Base-by-base conservation (phyloP, 164 flowering plant species). In the Echeveria elegans region DNA sequence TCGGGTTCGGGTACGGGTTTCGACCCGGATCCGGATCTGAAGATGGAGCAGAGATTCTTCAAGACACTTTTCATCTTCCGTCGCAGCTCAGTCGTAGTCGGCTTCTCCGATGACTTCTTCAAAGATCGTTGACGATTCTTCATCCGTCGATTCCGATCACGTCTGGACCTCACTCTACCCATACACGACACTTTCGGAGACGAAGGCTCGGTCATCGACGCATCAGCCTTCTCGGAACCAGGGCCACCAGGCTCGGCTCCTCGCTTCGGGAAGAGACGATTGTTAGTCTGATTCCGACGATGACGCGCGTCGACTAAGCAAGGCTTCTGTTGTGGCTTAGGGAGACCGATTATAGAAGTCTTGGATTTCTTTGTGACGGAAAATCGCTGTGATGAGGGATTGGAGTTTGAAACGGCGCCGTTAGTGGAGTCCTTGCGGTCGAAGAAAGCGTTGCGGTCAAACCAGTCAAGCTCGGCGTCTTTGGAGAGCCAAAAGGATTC, bases 101-200 rank as follows among this genome's bases (percentile, higher is more conserved):
- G 53, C 48, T 58, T 56, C 26, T 32, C 70, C 18, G 70, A 26
- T 6, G 28, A 18, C 6, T 16, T 14, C 41, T 26, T 41, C 37
- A 45, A 41, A 34, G 70, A 68, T 5, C 31, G 48, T 40, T 58
- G 34, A 12, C 70, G 70, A 30, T 58, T 68, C 52, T 37, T 58
- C 21, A 40, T 6, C 29, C 81, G 58, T 4, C 77, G 74, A 21
- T 66, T 72, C n/a, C 82, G 73, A 15, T 77, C 81, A 34, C 77
- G 72, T 78, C 79, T 85, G 26, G 97, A 84, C 72, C 86, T 74
- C 50, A 89, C 96, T 48, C 93, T 69, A 14, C 96, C 96, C 65
- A 89, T 85, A 41, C 96, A 89, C 2, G 96, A 87, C 24, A 89
- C 96, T 80, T 86, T 86, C 19, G 96, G 96, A 8, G 96, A 89